Conservation (phyloP, 352 stramenopile genomes). For the Phytophthora pseudosyringae region DNA sequence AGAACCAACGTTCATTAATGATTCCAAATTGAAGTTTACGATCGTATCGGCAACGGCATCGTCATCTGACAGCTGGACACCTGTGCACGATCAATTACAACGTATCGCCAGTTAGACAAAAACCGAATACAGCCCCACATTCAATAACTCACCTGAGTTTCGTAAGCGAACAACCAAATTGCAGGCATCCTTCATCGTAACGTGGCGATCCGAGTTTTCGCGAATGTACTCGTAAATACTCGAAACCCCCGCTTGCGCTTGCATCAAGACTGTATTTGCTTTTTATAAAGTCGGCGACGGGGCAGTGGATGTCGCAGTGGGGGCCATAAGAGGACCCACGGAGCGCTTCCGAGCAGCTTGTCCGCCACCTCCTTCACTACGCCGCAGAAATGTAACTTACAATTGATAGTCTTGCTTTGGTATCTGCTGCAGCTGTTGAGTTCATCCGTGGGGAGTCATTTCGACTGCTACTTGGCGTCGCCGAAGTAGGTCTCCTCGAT, state of each 20-base stretch:
- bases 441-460: slow-evolving; percentile 32
- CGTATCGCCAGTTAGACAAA: background rate
- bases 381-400: slow-evolving; percentile 43
- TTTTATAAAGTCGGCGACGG: slow-evolving; percentile 27
- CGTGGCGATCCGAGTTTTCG: slow-evolving; percentile 7
- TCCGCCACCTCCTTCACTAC: slow-evolving; percentile 16
- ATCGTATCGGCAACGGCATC: slow-evolving; percentile 11
- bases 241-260: slow-evolving; percentile 2
- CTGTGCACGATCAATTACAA: background rate
- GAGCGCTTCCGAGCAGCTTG: slow-evolving; percentile 19
- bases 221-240: slow-evolving; percentile 18
- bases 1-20: background rate
- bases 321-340: no score
- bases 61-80: background rate
- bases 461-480: slow-evolving; percentile 51
- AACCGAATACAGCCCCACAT: background rate
- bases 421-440: no score
- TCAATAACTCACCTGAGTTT: background rate
- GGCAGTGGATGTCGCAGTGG: no score
- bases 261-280: slow-evolving; percentile 29
- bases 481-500: slow-evolving; percentile 73
- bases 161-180: slow-evolving; percentile 3
- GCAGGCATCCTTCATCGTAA: slow-evolving; percentile 3
- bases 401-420: slow-evolving; percentile 25
- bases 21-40: slow-evolving; percentile 9